These are phyloP conservation scores for Carex myosuroides DNA, from an alignment of 176 grass and related monocot genomes.

Conservation along the genomic window DNA sequence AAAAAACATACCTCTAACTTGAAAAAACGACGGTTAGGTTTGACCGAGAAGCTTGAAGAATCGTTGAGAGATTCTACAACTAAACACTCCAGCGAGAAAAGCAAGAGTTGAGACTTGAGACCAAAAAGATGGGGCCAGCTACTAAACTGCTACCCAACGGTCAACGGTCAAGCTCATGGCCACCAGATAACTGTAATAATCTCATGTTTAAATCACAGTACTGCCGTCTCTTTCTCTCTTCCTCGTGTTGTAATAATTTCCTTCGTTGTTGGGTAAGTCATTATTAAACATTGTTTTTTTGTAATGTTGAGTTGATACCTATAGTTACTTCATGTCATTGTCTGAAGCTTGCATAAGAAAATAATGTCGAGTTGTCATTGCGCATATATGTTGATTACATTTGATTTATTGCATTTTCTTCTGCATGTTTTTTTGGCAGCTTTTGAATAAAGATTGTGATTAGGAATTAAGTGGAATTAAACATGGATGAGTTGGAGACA, in stretches of 20 bases:
- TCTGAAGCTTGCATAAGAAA: background rate
- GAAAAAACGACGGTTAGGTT: constrained; percentile 25
- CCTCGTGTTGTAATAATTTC: background rate
- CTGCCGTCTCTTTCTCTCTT: background rate
- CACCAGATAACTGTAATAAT: constrained; percentile 3
- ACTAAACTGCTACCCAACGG: constrained; percentile 19
- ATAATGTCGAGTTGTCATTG: background rate
- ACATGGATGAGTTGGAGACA: constrained; percentile 44
- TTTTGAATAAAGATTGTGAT: background rate
- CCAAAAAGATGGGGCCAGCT: background rate
- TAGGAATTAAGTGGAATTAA: background rate
- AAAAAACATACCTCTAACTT: too few relatives aligned
- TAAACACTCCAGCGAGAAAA: background rate
- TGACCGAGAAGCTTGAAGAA: constrained; percentile 22
- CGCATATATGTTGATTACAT: background rate
- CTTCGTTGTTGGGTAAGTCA: background rate
- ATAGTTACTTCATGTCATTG: background rate
- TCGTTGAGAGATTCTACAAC: constrained; percentile 4
- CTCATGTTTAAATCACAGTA: background rate
- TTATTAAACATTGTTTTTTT: background rate
- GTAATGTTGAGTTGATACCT: background rate
- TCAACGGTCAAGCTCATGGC: constrained; percentile 16
- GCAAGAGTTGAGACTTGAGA: background rate
- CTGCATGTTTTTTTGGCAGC: background rate
- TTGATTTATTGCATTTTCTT: background rate